These are phyloP conservation scores for Akanthomyces uredinophilus DNA, from an alignment of 2,329 filamentous ascomycete genomes.

Conservation along the genomic window DNA sequence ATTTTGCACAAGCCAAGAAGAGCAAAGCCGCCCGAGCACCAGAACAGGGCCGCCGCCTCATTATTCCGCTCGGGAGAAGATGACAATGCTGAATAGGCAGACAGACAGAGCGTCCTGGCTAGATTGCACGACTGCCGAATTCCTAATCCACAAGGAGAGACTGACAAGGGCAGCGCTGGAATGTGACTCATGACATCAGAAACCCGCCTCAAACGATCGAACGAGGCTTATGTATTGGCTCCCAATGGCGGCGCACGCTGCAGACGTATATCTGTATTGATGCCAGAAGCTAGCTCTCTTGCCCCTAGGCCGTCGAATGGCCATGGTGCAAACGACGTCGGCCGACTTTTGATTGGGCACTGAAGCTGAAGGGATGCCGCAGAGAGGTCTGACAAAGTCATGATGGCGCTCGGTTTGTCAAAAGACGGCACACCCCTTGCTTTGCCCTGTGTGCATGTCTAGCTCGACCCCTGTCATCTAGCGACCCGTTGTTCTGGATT, in stretches of 20 bases:
- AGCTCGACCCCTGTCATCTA: neutral
- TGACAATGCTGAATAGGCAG: neutral
- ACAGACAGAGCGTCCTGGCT: neutral
- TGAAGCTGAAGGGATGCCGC: conserved; percentile 4
- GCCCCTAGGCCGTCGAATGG: neutral
- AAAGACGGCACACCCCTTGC: neutral
- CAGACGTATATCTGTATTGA: conserved; percentile 17
- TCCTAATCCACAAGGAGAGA: neutral
- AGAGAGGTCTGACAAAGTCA: conserved; percentile 8
- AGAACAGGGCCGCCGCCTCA: conserved; percentile 1
- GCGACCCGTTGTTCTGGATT: conserved; percentile 2
- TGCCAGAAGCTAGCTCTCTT: conserved; percentile 13
- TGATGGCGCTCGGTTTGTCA: neutral
- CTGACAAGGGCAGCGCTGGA: neutral
- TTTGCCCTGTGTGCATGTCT: neutral
- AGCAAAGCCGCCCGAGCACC: neutral
- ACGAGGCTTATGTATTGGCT: conserved; percentile 16
- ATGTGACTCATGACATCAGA: conserved; percentile 13
- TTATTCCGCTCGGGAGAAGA: neutral
- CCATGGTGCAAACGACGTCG: neutral
- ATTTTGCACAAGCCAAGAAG: neutral
- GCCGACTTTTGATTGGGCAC: conserved; percentile 1
- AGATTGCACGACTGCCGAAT: neutral
- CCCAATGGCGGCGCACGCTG: conserved; percentile 16
- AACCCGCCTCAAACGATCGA: neutral